Percentiles rank a stretch among this genome's conserved stretches.
Conservation (phyloP, 139 green algal genomes). For the Chlorella ohadii region DNA sequence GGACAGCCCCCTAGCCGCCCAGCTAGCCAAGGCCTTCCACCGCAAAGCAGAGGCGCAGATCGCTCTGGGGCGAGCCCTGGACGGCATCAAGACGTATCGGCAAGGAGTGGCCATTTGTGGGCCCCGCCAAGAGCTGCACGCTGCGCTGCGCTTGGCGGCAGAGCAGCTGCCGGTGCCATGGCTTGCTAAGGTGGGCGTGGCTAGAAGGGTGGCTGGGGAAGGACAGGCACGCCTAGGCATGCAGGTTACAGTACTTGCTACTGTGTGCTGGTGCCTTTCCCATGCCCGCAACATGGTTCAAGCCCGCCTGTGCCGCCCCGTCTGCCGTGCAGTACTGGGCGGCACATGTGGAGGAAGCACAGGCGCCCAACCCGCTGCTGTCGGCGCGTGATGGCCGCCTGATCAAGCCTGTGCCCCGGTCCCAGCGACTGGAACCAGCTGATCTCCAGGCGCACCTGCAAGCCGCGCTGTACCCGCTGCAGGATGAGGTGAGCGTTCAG, state of each 20-base stretch:
- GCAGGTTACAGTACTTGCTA: too few relatives aligned
- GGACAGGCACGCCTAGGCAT: too few relatives aligned
- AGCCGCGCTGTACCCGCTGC: constrained; percentile 16
- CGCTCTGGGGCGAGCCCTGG: constrained; percentile 9
- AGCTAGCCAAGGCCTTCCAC: constrained; percentile 40
- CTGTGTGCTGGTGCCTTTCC: background rate
- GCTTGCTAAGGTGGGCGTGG: constrained; percentile 17
- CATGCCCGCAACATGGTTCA: too few relatives aligned
- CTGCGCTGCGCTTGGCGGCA: constrained; percentile 25
- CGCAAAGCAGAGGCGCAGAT: constrained; percentile 38
- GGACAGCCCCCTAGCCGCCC: background rate
- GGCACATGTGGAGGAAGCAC: constrained; percentile 14
- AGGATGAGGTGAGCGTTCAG: constrained; percentile 5
- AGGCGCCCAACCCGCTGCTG: constrained; percentile 38
- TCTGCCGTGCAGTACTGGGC: constrained; percentile 31
- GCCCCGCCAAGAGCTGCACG: constrained; percentile 11
- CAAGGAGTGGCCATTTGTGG: constrained; percentile 21
- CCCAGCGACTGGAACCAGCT: constrained; percentile 11
- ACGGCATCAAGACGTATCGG: constrained; percentile 18
- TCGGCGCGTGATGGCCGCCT: constrained; percentile 50
- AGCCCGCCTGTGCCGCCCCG: background rate
- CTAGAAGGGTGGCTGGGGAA: too few relatives aligned
- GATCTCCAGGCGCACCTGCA: constrained; percentile 21
- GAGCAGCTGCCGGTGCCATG: constrained; percentile 35
- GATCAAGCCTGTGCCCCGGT: constrained; percentile 38